Conservation (phyloP, 108 stramenopile genomes). For the Skeletonema costatum region DNA sequence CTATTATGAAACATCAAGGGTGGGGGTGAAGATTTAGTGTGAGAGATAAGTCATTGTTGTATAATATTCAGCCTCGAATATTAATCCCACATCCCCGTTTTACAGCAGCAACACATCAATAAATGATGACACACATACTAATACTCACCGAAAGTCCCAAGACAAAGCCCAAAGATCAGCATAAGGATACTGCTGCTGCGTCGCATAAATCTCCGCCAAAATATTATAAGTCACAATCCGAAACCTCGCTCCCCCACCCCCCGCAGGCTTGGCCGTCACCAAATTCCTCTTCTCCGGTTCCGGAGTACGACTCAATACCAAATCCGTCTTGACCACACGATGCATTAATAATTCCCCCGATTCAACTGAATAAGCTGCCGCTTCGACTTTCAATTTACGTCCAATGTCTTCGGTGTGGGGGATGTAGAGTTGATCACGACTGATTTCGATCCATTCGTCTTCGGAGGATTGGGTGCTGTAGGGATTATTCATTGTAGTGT, state of each 20-base stretch:
- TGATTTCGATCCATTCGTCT: conserved; percentile 81
- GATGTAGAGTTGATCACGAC: conserved; percentile 78
- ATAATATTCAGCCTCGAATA: too few relatives aligned
- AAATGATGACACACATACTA: neutral
- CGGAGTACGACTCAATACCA: conserved; percentile 80
- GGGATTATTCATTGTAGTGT: conserved; percentile 24
- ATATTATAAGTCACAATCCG: conserved; percentile 96
- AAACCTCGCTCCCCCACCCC: conserved; percentile 79
- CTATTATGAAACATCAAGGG: conserved; percentile 27
- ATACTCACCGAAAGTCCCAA: conserved; percentile 88
- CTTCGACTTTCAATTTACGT: conserved; percentile 81
- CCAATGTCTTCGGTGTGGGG: conserved; percentile 80
- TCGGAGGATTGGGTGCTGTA: conserved; percentile 30
- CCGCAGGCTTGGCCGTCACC: conserved; percentile 68
- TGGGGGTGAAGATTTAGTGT: neutral
- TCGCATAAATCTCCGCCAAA: conserved; percentile 99
- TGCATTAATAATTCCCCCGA: conserved; percentile 86
- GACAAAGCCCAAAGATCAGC: conserved; percentile 95
- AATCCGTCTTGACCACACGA: conserved; percentile 86
- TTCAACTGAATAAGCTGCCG: conserved; percentile 79
- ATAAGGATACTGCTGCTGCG: conserved; percentile 97
- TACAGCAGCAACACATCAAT: too few relatives aligned
- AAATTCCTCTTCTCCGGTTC: conserved; percentile 82
- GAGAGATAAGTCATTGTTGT: too few relatives aligned
- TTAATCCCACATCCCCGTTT: too few relatives aligned